Conservation (phyloP, 768 basidiomycete genomes). For the Chalciporus sphaerocephalus region DNA sequence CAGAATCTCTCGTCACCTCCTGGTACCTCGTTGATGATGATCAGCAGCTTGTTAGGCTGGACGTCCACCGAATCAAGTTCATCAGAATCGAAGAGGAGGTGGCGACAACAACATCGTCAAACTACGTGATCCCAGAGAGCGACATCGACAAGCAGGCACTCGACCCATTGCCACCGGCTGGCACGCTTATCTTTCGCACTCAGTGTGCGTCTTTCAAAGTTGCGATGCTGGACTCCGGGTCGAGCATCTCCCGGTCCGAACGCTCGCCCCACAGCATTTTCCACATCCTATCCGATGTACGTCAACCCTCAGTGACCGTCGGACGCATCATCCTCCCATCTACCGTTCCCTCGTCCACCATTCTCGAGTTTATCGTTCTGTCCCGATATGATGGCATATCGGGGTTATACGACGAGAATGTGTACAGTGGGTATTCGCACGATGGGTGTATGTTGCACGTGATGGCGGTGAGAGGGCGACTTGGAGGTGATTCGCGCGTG, state of each 20-base stretch:
- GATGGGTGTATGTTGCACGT: constrained; percentile 18
- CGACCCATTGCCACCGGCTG: constrained; percentile 4
- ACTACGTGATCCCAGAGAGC: constrained; percentile 4
- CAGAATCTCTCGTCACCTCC: constrained; percentile 14
- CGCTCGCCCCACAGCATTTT: constrained; percentile 9
- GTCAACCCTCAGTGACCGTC: not conserved
- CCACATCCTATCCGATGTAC: constrained; percentile 2
- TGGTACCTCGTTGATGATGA: constrained; percentile 18
- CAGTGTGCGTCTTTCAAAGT: constrained; percentile 12
- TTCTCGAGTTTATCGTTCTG: constrained; percentile 19
- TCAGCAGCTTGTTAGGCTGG: constrained; percentile 5
- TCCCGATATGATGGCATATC: constrained; percentile 3
- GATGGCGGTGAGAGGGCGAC: constrained; percentile 14
- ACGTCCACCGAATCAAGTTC: constrained; percentile 7
- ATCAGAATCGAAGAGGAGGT: not conserved
- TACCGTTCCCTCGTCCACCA: constrained; percentile 3
- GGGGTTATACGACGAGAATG: constrained; percentile 11
- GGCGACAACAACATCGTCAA: not conserved
- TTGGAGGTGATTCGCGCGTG: constrained; percentile 2
- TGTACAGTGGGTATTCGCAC: constrained; percentile 11
- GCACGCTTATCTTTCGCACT: constrained; percentile 26
- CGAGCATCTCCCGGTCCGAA: not conserved
- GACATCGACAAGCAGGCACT: not conserved
- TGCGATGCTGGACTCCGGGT: not conserved
- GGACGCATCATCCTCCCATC: constrained; percentile 18